Evolutionary conservation across 139 green algal genomes (phyloP).

Genomic region (Volvox reticuliferus): DNA sequence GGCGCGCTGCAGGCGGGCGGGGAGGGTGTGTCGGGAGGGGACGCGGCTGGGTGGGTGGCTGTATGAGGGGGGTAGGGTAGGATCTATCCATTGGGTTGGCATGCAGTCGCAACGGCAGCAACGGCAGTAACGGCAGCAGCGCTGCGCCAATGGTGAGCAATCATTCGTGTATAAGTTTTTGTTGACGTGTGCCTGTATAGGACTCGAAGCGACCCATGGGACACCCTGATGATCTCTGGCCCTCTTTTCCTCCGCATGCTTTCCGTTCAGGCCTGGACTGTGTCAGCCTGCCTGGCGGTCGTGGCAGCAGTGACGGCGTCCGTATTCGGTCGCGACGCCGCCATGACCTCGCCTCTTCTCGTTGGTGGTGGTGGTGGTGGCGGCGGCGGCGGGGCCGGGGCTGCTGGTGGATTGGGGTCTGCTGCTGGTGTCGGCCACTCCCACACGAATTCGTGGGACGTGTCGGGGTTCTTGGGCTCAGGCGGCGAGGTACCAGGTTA

Average conservation of each 20-base stretch:
- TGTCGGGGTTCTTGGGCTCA: not conserved
- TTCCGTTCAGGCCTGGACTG: conserved; percentile 70
- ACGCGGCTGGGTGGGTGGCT: no score
- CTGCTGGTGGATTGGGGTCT: not conserved
- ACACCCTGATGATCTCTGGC: no score
- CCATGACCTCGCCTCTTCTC: not conserved
- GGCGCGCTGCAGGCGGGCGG: not conserved
- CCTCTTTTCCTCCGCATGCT: not conserved
- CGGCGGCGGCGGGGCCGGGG: no score
- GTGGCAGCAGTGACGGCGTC: conserved; percentile 49
- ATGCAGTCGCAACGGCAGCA: no score
- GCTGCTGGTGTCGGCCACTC: not conserved
- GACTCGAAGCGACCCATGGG: no score
- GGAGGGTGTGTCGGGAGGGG: no score
- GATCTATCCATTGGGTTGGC: no score
- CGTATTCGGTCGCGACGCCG: not conserved
- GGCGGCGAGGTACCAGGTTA: not conserved
- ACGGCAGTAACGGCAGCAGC: no score
- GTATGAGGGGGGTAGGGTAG: no score
- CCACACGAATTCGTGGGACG: not conserved
- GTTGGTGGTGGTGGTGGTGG: not conserved
- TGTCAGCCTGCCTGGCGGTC: conserved; percentile 73
- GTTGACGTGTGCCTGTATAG: no score
- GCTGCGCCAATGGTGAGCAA: no score
- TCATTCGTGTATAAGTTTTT: no score